Evolutionary conservation across 148 eudicot species (phyloP).

Genomic region (Vaccinium myrtillus): DNA sequence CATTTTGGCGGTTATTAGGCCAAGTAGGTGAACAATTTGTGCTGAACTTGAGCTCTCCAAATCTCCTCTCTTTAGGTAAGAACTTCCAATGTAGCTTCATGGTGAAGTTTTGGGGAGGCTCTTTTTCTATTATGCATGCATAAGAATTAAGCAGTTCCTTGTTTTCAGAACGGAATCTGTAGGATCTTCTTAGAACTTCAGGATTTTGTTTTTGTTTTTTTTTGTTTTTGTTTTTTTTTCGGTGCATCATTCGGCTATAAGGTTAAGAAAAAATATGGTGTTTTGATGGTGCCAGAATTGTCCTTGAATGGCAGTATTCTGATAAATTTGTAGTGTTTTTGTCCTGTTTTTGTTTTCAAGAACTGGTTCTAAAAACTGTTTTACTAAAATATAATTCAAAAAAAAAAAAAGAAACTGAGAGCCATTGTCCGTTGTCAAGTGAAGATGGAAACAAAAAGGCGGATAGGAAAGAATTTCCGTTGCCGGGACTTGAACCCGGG

Average conservation of each 20-base stretch:
- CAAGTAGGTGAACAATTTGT: not conserved
- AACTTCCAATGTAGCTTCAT: not conserved
- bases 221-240: not conserved
- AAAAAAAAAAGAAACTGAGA: not conserved
- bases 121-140: not conserved
- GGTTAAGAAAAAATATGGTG: not conserved
- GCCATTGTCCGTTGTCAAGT: not conserved
- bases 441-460: not conserved
- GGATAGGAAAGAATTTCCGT: constrained; percentile 35
- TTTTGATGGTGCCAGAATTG: not conserved
- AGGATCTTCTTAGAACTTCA: not conserved
- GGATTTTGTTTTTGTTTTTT: not conserved
- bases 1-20: not conserved
- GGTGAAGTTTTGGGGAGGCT: not conserved
- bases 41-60: not conserved
- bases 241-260: not conserved
- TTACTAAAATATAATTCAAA: not conserved
- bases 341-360: not conserved
- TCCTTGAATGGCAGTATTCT: not conserved
- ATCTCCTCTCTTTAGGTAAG: not conserved
- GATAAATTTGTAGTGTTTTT: not conserved
- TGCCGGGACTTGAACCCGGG: constrained; percentile 99
- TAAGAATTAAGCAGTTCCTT: not conserved
- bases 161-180: not conserved
- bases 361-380: not conserved